These are phyloP conservation scores for Aquilaria yunnanensis DNA, from an alignment of 345 rosid genomes.

Conservation along the genomic window DNA sequence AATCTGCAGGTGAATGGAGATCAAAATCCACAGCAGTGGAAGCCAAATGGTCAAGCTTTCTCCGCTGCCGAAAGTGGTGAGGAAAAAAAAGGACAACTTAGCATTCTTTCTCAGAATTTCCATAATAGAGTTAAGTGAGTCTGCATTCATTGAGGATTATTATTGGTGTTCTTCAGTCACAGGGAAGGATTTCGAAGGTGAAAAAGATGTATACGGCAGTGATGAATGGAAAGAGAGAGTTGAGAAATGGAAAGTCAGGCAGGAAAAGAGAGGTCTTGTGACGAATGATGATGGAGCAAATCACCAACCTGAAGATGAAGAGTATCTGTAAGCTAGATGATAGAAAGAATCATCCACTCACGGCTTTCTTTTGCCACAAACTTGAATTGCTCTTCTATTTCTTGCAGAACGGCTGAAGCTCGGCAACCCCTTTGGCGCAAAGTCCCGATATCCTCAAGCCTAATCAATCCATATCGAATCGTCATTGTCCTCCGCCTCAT, in stretches of 20 bases:
- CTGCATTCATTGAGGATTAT: background rate
- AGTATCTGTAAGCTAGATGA: conserved; percentile 47
- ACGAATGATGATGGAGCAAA: conserved; percentile 50
- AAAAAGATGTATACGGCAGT: conserved; percentile 57
- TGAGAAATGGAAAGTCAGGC: conserved; percentile 87
- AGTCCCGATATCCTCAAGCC: conserved; percentile 81
- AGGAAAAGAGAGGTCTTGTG: conserved; percentile 83
- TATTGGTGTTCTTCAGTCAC: conserved; percentile 24
- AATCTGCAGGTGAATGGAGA: conserved; percentile 67
- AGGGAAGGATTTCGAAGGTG: conserved; percentile 73
- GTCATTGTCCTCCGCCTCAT: conserved; percentile 83
- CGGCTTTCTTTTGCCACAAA: background rate
- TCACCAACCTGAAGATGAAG: conserved; percentile 61
- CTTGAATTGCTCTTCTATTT: background rate
- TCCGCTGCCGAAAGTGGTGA: conserved; percentile 78
- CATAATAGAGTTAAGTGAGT: background rate
- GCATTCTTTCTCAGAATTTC: background rate
- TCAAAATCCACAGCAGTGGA: conserved; percentile 40
- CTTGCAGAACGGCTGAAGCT: conserved; percentile 85
- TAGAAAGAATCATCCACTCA: background rate
- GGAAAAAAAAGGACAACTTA: background rate
- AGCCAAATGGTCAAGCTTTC: conserved; percentile 45
- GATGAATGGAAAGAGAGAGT: conserved; percentile 95
- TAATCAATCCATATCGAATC: conserved; percentile 89
- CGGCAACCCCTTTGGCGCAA: conserved; percentile 94